Base-by-base conservation (phyloP, 768 basidiomycete genomes). In the Termitomyces sp. region DNA sequence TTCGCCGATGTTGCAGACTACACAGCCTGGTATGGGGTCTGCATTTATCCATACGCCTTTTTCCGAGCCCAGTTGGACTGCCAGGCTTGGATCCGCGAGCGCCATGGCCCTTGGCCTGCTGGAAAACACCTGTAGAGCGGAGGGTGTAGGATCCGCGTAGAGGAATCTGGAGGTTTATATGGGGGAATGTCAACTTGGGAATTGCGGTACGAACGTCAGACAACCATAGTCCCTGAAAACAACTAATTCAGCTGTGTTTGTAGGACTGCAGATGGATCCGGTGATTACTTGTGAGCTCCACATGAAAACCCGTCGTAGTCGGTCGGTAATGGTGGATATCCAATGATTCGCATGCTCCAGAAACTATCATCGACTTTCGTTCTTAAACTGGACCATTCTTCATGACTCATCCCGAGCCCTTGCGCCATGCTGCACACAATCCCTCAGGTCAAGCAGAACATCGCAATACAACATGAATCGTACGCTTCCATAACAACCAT, bases 1-100 rank as follows among this genome's bases (percentile, higher is more conserved):
- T 79, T 93, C 90, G 29, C 94, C 94, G 45, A 97, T 87, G 67
- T 97, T 97, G 72, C 92, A 94, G 20, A 97, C 91, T 8, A 96
- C 77, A 64, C 91, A 92, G 9, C 87, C 89, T 14, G 86, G 86
- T 25, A 92, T 82, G 0, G 95, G 95, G 71, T 94, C 87, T 0
- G 92, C 94, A 52, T 85, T 83, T 56, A 96, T 87, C 94, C 94
- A 96, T 1, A 79, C 65, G 2, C 90, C 88, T 57, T 82, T 78
- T 61, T 85, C 81, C 31, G 75, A 72, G 4, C 84, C 84, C 37
- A 85, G 79, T 66, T 89, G 83, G 2, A 72, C 68, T 0, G 83
- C 82, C 8, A 84, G 69, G 11, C 75, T 77, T 17, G 72, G 70
- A 0, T 72, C 61, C 34, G 69, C 71, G 45, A 72, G 49, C 63